Conservation (phyloP, 192 early-diverging fungal species). For the Linnemannia zychae region DNA sequence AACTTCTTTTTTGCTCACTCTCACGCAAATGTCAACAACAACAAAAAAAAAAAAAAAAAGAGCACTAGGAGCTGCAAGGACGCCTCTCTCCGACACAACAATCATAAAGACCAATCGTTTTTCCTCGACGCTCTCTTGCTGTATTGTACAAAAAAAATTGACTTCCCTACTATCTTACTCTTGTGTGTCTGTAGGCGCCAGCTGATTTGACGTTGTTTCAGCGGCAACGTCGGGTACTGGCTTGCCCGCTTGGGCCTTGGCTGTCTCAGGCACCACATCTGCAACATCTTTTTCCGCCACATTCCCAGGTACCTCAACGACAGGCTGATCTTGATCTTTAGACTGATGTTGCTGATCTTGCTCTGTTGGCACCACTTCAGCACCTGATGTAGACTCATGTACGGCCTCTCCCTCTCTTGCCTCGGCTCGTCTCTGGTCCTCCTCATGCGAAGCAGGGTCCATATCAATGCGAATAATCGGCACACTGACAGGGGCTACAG, state of each 20-base stretch:
- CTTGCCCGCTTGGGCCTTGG: not conserved
- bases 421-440: conserved; percentile 13
- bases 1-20: too few relatives aligned
- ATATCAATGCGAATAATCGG: conserved; percentile 55
- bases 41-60: too few relatives aligned
- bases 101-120: not conserved
- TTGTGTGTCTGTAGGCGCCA: not conserved
- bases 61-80: too few relatives aligned
- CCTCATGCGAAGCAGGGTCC: conserved; percentile 31
- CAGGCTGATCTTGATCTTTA: not conserved
- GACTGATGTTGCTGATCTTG: not conserved
- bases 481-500: not conserved
- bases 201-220: not conserved
- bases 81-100: not conserved
- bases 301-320: not conserved
- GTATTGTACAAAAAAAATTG: not conserved
- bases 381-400: not conserved
- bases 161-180: not conserved
- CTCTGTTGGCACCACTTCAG: not conserved
- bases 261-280: not conserved
- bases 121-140: not conserved
- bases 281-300: not conserved
- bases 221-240: not conserved
- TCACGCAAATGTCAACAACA: too few relatives aligned
- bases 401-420: not conserved